Evolutionary conservation across 176 grass and related monocot genomes (phyloP).

Genomic region (Carex littledalei): DNA sequence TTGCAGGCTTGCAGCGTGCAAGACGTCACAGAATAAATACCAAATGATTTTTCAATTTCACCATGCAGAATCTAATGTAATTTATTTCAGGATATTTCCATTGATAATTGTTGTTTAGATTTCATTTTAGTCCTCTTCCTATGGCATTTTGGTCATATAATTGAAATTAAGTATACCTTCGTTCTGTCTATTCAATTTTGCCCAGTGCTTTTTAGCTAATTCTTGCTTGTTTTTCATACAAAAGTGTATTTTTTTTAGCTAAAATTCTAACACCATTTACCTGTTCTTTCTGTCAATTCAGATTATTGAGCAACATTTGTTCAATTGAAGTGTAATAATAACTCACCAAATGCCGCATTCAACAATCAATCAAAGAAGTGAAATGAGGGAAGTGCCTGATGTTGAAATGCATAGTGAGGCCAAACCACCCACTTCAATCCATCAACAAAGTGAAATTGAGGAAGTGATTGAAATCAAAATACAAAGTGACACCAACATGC

Average conservation of each 20-base stretch:
- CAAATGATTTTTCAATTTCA: too few species aligned
- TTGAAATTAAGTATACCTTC: background rate
- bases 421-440: background rate
- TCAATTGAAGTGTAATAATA: background rate
- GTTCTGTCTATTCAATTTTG: background rate
- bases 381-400: background rate
- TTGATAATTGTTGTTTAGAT: background rate
- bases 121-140: background rate
- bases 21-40: too few species aligned
- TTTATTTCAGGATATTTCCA: background rate
- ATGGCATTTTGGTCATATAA: background rate
- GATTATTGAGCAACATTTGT: background rate
- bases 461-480: background rate
- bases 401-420: background rate
- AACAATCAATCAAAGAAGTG: background rate
- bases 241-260: background rate
- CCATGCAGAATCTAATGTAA: too few species aligned
- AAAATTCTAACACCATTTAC: background rate
- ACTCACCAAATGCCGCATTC: slow-evolving; percentile 6
- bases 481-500: background rate
- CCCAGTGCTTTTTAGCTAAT: background rate
- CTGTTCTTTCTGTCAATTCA: background rate
- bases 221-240: background rate
- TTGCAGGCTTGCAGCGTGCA: too few species aligned
- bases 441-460: slow-evolving; percentile 8